Evolutionary conservation across 2,329 filamentous ascomycete species (phyloP), one percentile per base, ranked within the genome.

Genomic region (Aspergillus sp.): DNA sequence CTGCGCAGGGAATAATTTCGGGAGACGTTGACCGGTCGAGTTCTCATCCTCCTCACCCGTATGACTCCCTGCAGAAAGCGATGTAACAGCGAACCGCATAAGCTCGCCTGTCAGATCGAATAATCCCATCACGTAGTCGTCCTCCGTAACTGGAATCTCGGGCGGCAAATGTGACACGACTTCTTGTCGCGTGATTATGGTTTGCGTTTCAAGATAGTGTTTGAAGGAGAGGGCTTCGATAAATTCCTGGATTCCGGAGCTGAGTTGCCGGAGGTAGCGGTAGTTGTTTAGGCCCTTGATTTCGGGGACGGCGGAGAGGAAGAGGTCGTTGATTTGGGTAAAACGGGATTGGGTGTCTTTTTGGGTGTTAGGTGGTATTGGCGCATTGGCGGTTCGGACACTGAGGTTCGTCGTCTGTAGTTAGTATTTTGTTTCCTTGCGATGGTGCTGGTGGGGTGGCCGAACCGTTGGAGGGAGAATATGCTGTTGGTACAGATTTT

Each of bases 51-150:
- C 58, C 12, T 23, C 47, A 15, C 57, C 45, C 8, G 41, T 72
- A 43, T 77, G 77, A 14, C 89, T 89, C 21, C 80, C 87, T 5
- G 92, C 89, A 1, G 92, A 92, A 72, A 96, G 90, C 24, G 87
- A 86, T 6, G 93, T 93, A 51, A 96, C 95, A 0, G 91, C 92
- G 75, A 97, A 98, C 31, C 93, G 85, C 95, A 99, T 99, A 80
- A 98, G 82, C 78, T 99, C 95, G 40, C 95, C 95, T 1, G 93
- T 93, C 65, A 98, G 84, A 73, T 99, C 95, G 69, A 96, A 97
- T 2, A 99, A 77, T 8, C 93, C 95, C 62, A 95, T 88, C 57
- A 96, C 77, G 71, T 96, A 98, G 74, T 99, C 95, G 55, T 93
- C 86, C 24, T 87, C 82, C 1, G 90, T 91, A 19, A 97, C 79